Conservation (phyloP, 495 filamentous ascomycete species). For the Aspergillus cavernicola region DNA sequence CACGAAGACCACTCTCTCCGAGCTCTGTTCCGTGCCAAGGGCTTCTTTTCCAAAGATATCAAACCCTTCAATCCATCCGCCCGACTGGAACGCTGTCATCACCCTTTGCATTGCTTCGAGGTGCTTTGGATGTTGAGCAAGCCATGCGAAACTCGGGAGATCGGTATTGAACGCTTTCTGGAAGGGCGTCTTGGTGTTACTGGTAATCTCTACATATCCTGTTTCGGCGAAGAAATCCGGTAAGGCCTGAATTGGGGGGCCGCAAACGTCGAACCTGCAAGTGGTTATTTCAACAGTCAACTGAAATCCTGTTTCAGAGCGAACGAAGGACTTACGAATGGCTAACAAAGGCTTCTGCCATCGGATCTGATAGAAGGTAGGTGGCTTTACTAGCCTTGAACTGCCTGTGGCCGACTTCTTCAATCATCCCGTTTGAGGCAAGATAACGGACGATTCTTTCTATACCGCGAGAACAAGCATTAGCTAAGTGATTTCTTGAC, state of each 20-base stretch:
- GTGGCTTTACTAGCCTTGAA: constrained; percentile 35
- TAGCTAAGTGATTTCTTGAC: neutral
- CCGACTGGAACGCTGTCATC: constrained; percentile 29
- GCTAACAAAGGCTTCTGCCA: constrained; percentile 27
- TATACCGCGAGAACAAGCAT: constrained; percentile 6
- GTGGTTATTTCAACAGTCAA: neutral
- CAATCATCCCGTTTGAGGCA: constrained; percentile 34
- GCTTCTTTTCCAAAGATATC: constrained; percentile 16
- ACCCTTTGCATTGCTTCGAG: constrained; percentile 30
- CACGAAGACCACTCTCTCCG: constrained; percentile 37
- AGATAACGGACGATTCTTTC: constrained; percentile 45
- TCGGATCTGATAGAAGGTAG: constrained; percentile 24
- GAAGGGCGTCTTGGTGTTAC: constrained; percentile 31
- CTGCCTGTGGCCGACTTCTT: constrained; percentile 28
- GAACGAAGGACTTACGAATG: constrained; percentile 25
- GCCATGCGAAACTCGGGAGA: constrained; percentile 37
- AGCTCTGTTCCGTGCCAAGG: neutral
- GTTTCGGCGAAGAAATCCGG: constrained; percentile 39
- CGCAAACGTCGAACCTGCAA: constrained; percentile 33
- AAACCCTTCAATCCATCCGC: constrained; percentile 33
- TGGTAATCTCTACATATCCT: constrained; percentile 36
- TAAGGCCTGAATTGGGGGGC: constrained; percentile 25
- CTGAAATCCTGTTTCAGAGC: constrained; percentile 16
- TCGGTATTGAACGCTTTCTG: constrained; percentile 42
- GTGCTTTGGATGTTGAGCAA: constrained; percentile 31